These are phyloP conservation scores for Ogataea corticis DNA, from an alignment of 805 yeast genomes.

Conservation along the genomic window DNA sequence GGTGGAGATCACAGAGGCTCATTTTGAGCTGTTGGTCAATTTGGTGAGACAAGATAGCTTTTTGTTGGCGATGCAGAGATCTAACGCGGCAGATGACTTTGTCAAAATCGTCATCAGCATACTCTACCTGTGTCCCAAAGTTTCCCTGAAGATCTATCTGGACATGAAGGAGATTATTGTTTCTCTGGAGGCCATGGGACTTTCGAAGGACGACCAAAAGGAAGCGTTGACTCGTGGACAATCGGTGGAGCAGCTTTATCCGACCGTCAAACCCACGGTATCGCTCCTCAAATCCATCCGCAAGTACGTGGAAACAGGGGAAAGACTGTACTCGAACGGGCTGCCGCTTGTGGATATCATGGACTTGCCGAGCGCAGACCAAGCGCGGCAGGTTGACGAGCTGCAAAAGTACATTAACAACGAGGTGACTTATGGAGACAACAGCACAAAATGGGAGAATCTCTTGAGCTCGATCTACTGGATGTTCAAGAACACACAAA, in stretches of 20 bases:
- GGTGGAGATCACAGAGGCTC: conserved; percentile 1
- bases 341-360: conserved; percentile 29
- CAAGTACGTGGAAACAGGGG: conserved; percentile 29
- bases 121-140: conserved; percentile 28
- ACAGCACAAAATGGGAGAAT: conserved; percentile 25
- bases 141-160: conserved; percentile 25
- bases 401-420: conserved; percentile 28
- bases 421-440: conserved; percentile 23
- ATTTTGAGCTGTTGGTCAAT: conserved; percentile 17
- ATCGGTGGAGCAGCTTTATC: conserved; percentile 5
- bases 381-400: conserved; percentile 25
- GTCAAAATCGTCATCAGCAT: conserved; percentile 21
- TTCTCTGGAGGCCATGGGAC: conserved; percentile 14
- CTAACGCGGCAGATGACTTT: conserved; percentile 12
- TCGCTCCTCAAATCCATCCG: conserved; percentile 16
- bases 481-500: conserved; percentile 25
- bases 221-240: not conserved
- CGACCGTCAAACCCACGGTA: conserved; percentile 16
- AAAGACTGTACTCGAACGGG: conserved; percentile 29
- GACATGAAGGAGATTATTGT: conserved; percentile 30
- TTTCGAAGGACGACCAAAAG: not conserved
- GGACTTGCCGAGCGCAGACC: conserved; percentile 18
- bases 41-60: conserved; percentile 26
- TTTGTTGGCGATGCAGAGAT: conserved; percentile 10
- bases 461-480: conserved; percentile 32